Evolutionary conservation across 169 alveolate genomes (phyloP).

Genomic region (Plasmodium reichenowi): DNA sequence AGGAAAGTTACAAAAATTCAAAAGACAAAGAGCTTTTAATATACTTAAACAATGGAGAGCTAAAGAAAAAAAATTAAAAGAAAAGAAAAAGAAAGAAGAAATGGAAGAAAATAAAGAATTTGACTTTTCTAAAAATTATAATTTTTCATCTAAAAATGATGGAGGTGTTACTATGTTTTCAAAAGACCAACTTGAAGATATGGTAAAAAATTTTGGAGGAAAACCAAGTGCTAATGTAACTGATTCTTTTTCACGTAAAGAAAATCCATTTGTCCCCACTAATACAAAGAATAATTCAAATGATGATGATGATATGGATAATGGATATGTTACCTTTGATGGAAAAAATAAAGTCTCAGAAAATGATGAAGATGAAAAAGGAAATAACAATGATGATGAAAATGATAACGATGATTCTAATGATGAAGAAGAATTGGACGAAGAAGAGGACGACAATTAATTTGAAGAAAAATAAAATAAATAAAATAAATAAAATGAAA

Average conservation of each 20-base stretch:
- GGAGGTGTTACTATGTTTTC: constrained; percentile 18
- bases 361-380: constrained; percentile 10
- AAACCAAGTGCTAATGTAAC: neutral
- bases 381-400: constrained; percentile 22
- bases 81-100: constrained; percentile 13
- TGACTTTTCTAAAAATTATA: neutral
- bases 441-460: too few relatives aligned
- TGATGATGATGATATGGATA: neutral
- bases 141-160: neutral
- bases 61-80: constrained; percentile 17
- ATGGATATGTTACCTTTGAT: constrained; percentile 29
- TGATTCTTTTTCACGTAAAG: neutral
- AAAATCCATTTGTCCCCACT: too few relatives aligned
- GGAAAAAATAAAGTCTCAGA: neutral
- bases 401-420: constrained; percentile 4
- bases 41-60: constrained; percentile 19
- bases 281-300: neutral
- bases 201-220: constrained; percentile 35
- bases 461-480: too few relatives aligned
- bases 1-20: constrained; percentile 32
- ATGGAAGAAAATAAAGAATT: neutral
- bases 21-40: constrained; percentile 45
- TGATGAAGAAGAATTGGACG: too few relatives aligned
- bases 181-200: constrained; percentile 47
- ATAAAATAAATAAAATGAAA: too few relatives aligned